Evolutionary conservation across 495 filamentous ascomycete species (phyloP).

Genomic region (Annulohypoxylon bovei): DNA sequence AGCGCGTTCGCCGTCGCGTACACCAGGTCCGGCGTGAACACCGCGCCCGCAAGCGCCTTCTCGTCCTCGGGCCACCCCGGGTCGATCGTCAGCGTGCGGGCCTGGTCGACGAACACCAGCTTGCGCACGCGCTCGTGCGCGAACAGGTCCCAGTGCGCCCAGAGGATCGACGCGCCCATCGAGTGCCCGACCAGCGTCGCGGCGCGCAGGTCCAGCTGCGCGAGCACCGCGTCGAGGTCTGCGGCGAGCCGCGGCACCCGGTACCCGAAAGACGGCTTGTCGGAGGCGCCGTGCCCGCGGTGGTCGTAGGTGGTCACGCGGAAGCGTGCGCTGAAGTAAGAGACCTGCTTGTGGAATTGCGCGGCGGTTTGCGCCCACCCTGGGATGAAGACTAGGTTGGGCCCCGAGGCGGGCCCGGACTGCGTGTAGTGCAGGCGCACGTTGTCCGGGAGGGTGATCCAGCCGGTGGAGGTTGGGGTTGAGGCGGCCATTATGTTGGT

Average conservation of each 20-base stretch:
- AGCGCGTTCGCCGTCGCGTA: constrained; percentile 16
- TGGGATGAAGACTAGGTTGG: constrained; percentile 36
- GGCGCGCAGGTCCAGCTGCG: constrained; percentile 28
- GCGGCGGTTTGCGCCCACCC: constrained; percentile 40
- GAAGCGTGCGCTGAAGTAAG: constrained; percentile 26
- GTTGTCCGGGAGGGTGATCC: constrained; percentile 30
- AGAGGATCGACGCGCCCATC: constrained; percentile 30
- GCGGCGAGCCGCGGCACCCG: constrained; percentile 30
- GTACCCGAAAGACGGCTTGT: constrained; percentile 39
- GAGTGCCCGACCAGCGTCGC: constrained; percentile 30
- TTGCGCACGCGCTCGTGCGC: constrained; percentile 21
- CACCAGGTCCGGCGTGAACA: constrained; percentile 1
- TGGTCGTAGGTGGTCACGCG: constrained; percentile 39
- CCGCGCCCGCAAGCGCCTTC: background rate
- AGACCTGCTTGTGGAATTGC: constrained; percentile 35
- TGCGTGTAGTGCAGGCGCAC: constrained; percentile 34
- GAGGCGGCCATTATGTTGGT: constrained; percentile 10
- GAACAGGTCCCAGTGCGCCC: constrained; percentile 41
- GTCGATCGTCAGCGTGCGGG: constrained; percentile 19
- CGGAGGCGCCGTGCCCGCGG: constrained; percentile 42
- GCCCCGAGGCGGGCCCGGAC: constrained; percentile 15
- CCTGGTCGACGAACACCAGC: constrained; percentile 37
- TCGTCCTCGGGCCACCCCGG: constrained; percentile 30
- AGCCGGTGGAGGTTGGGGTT: constrained; percentile 4
- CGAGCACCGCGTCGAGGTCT: constrained; percentile 24